A percentile compares a stretch with the other conserved stretches of the same genome.
Conservation (phyloP, 108 stramenopile species). For the Cyclotella baltica region DNA sequence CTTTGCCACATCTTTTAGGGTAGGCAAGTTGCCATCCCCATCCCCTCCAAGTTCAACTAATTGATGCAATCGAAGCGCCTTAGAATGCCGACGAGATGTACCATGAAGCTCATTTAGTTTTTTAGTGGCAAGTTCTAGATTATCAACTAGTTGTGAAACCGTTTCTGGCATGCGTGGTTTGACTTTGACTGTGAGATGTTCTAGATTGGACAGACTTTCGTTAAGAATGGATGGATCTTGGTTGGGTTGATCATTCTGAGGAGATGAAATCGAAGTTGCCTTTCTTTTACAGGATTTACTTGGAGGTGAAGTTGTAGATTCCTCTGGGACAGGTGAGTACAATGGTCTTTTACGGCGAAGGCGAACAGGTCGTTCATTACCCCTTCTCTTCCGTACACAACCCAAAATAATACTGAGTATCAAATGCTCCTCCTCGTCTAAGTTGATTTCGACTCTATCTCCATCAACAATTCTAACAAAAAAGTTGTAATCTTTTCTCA, state of each 20-base stretch:
- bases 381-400: not conserved
- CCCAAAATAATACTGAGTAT: not conserved
- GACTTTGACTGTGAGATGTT: not conserved
- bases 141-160: slow-evolving; percentile 32
- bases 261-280: not conserved
- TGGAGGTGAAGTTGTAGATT: not conserved
- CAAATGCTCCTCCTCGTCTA: slow-evolving; percentile 1
- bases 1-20: slow-evolving; percentile 25
- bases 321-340: not conserved
- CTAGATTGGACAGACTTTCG: slow-evolving; percentile 13
- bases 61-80: slow-evolving; percentile 9
- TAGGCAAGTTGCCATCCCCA: slow-evolving; percentile 6
- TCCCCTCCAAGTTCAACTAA: slow-evolving; percentile 5
- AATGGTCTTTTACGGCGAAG: not conserved
- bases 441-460: slow-evolving; percentile 5
- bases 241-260: not conserved
- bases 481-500: not conserved
- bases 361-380: not conserved
- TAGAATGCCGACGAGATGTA: slow-evolving; percentile 10
- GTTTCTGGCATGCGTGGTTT: slow-evolving; percentile 16
- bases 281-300: not conserved
- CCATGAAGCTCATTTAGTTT: slow-evolving; percentile 39
- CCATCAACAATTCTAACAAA: slow-evolving; percentile 1
- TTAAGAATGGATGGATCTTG: slow-evolving; percentile 14
- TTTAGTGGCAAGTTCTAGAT: slow-evolving; percentile 27